Percentiles rank a stretch among this genome's conserved stretches.
Evolutionary conservation across 805 yeast genomes (phyloP).

Genomic region (Saturnispora serradocipensis): DNA sequence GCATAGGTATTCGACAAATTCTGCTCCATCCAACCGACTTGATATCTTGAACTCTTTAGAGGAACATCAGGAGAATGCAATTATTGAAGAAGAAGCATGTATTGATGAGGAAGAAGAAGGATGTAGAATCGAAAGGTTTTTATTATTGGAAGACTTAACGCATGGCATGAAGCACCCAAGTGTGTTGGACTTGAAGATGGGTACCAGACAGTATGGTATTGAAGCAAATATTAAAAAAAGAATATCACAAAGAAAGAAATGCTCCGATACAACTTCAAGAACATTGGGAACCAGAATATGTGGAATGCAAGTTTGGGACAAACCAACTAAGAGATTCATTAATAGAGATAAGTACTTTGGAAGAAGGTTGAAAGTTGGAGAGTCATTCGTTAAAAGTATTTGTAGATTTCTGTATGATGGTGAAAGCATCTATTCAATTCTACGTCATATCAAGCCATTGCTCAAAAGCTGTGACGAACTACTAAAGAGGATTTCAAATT

Average conservation of each 20-base stretch:
- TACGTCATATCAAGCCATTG: conserved; percentile 58
- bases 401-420: conserved; percentile 81
- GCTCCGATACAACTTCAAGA: conserved; percentile 72
- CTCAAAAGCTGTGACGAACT: conserved; percentile 53
- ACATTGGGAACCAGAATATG: conserved; percentile 85
- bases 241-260: conserved; percentile 71
- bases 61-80: conserved; percentile 8
- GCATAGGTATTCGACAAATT: conserved; percentile 24
- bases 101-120: background rate
- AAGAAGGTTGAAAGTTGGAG: conserved; percentile 59
- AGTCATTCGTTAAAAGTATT: conserved; percentile 67
- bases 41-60: conserved; percentile 13
- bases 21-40: conserved; percentile 13
- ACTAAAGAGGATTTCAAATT: conserved; percentile 39
- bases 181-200: conserved; percentile 94
- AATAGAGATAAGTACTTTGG: conserved; percentile 91
- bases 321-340: conserved; percentile 36
- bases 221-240: conserved; percentile 71
- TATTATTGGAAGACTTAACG: conserved; percentile 84
- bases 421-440: conserved; percentile 42
- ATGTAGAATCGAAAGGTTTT: conserved; percentile 60
- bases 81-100: conserved; percentile 13
- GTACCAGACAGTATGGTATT: conserved; percentile 96
- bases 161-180: conserved; percentile 77
- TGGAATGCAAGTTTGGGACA: conserved; percentile 85